A percentile compares a stretch with the other conserved stretches of the same genome.
Conservation (phyloP, 2,329 filamentous ascomycete species). For the Alternaria sp. region DNA sequence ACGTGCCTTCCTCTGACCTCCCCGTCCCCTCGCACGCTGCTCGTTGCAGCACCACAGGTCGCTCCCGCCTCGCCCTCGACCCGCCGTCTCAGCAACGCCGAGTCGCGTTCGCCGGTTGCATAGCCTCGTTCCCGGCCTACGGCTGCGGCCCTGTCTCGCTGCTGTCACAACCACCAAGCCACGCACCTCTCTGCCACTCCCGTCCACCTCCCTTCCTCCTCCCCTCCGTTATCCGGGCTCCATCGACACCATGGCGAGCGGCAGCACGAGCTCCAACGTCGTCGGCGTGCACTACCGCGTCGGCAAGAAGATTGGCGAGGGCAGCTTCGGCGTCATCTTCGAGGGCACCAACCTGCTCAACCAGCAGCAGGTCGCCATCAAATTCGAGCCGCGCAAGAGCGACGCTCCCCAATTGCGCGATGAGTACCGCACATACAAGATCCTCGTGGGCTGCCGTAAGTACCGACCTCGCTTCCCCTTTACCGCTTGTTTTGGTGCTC, state of each 20-base stretch:
- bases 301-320: conserved; percentile 99
- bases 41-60: conserved; percentile 25
- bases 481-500: conserved; percentile 5
- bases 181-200: conserved; percentile 14
- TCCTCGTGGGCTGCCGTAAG: conserved; percentile 98
- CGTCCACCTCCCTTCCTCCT: conserved; percentile 6
- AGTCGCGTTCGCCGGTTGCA: conserved; percentile 23
- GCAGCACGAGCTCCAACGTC: conserved; percentile 91
- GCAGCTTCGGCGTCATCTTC: conserved; percentile 97
- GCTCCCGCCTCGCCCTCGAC: conserved; percentile 14
- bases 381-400: conserved; percentile 99
- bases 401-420: conserved; percentile 97
- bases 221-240: conserved; percentile 8
- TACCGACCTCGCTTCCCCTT: conserved; percentile 42
- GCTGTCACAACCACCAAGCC: conserved; percentile 14
- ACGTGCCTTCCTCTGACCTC: conserved; percentile 31
- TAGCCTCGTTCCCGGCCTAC: conserved; percentile 23
- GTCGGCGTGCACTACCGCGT: conserved; percentile 98
- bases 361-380: conserved; percentile 99
- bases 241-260: conserved; percentile 73
- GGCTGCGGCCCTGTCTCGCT: conserved; percentile 30
- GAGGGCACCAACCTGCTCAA: conserved; percentile 98
- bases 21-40: conserved; percentile 25
- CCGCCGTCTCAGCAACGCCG: conserved; percentile 15
- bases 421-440: conserved; percentile 99